These are phyloP conservation scores for Trichosporon coremiiforme DNA, from an alignment of 1,284 basidiomycete genomes.

Conservation along the genomic window DNA sequence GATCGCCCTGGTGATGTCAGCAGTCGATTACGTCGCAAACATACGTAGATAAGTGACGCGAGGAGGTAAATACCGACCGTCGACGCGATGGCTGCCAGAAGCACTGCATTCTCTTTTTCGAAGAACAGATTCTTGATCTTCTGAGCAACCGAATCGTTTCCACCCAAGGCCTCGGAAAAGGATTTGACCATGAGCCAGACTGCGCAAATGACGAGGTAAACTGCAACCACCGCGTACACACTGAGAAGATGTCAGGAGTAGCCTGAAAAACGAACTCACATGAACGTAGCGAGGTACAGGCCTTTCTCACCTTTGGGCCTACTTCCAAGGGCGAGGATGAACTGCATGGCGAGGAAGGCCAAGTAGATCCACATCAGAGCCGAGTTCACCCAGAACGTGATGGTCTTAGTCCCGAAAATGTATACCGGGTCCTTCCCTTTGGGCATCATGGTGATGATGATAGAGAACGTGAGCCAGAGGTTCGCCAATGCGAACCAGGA, in stretches of 20 bases:
- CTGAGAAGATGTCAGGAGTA: too few species aligned
- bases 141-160: too few species aligned
- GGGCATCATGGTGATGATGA: constrained; percentile 89
- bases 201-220: too few species aligned
- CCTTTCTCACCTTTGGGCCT: constrained; percentile 89
- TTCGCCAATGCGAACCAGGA: constrained; percentile 93
- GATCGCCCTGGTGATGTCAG: constrained; percentile 71
- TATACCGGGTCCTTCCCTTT: constrained; percentile 57
- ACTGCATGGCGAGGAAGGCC: constrained; percentile 78
- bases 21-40: too few species aligned
- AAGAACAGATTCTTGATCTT: too few species aligned
- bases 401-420: constrained; percentile 67
- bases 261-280: too few species aligned
- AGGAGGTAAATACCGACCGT: constrained; percentile 86
- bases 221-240: too few species aligned
- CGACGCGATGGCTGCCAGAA: constrained; percentile 80
- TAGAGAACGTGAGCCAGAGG: constrained; percentile 92
- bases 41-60: too few species aligned
- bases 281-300: constrained; percentile 78
- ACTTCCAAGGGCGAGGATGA: constrained; percentile 93
- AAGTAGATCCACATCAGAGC: constrained; percentile 85
- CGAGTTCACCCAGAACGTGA: constrained; percentile 87
- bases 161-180: too few species aligned
- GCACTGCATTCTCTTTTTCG: too few species aligned
- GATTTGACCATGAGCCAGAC: too few species aligned